A percentile compares a stretch with the other conserved stretches of the same genome.
phyloP scores from a whole-genome alignment of 257 asterid genomes.

The Jasminum sambac region DNA sequence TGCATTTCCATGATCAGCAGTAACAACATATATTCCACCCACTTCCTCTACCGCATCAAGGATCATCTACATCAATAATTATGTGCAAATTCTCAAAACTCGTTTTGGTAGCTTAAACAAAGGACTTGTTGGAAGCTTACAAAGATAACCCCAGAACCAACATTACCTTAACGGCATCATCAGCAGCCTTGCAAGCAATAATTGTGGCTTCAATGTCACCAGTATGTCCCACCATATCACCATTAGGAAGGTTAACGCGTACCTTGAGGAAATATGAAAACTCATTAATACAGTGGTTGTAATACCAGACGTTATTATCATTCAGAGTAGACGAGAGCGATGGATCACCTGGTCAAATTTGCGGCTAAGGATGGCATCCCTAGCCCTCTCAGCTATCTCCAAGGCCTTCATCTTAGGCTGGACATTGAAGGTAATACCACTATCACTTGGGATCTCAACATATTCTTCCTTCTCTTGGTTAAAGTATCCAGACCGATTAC shows the following conservation, averaged over 20 bases:
- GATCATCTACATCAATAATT: conserved; percentile 54
- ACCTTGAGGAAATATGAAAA: conserved; percentile 43
- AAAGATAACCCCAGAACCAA: conserved; percentile 2
- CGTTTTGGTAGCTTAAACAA: neutral
- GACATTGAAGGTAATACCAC: conserved; percentile 86
- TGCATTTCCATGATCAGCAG: conserved; percentile 99
- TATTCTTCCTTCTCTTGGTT: conserved; percentile 75
- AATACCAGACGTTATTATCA: neutral
- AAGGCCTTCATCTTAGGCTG: conserved; percentile 95
- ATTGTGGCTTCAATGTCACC: conserved; percentile 93
- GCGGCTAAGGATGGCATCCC: conserved; percentile 84
- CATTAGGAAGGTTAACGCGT: conserved; percentile 83
- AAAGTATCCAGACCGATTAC: conserved; percentile 93
- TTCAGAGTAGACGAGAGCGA: neutral
- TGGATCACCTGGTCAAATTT: conserved; percentile 82
- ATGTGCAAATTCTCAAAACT: neutral
- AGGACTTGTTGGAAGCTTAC: neutral
- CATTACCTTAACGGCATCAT: conserved; percentile 88
- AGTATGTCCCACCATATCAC: conserved; percentile 99
- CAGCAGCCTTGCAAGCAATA: conserved; percentile 94
- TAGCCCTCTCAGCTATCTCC: conserved; percentile 91
- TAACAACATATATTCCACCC: conserved; percentile 85
- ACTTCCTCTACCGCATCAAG: conserved; percentile 88
- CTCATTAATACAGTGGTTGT: neutral
- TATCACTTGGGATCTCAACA: conserved; percentile 90